Evolutionary conservation across 768 basidiomycete genomes (phyloP), one percentile per base, ranked within the genome.

Genomic region (Phanerodontia chrysosporium): DNA sequence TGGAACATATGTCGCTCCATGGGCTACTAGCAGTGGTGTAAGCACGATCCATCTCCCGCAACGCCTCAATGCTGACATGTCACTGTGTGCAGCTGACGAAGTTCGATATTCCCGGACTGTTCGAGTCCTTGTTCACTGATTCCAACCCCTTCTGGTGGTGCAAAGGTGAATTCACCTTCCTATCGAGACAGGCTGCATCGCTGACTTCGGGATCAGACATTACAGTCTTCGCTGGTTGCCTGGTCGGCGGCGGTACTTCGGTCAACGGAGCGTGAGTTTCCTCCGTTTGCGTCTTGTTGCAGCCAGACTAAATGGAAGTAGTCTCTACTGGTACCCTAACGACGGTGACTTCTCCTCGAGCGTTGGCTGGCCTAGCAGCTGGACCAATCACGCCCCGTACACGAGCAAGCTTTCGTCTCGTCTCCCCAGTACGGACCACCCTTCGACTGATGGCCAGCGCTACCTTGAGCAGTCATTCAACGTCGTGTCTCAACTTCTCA

Each of bases 111-210:
- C 84, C 84, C 22, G 84, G 85, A 63, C 65, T 84, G 45, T 87
- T 85, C 65, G 83, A 87, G 71, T 80, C 82, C 44, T 81, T 85
- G 81, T 87, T 87, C 72, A 75, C 78, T 16, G 83, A 84, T 56
- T 66, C 73, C 42, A 77, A 83, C 62, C 73, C 76, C 1, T 86
- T 76, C 71, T 87, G 80, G 79, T 87, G 83, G 83, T 87, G 84
- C 72, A 84, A 82, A 70, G 82, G 81, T 79, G 55, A 27, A 65
- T 36, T 8, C 16, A 7, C 28, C 39, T 49, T n/a, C 16, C 48
- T 22, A 32, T 9, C 6, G 16, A 18, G 25, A 18, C 45, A 8
- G 12, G n/a, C 25, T 32, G 27, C 27, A 27, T n/a, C n/a, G 30
- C 13, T 46, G 6, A 24, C n/a, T 18, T 39, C 14, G 16, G 12